These are phyloP conservation scores for Lipomyces anomalus DNA, from an alignment of 805 yeast genomes.

Conservation along the genomic window DNA sequence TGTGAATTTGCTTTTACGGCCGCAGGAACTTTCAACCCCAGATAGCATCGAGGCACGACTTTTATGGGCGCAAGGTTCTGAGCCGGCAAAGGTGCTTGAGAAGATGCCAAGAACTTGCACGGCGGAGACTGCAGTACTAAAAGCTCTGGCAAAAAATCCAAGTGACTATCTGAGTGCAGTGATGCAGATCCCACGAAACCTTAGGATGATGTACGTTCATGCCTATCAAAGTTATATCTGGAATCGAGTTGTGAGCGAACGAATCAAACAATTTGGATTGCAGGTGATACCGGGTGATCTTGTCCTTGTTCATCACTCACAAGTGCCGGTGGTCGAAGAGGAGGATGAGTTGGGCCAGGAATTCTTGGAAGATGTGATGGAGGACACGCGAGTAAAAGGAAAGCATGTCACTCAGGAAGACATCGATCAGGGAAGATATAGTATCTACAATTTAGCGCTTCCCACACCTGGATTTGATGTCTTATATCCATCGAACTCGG, in stretches of 20 bases:
- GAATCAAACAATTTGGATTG: constrained; percentile 67
- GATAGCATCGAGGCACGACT: constrained; percentile 47
- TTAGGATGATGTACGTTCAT: constrained; percentile 92
- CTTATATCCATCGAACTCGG: constrained; percentile 66
- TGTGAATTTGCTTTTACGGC: constrained; percentile 70
- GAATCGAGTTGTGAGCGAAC: constrained; percentile 77
- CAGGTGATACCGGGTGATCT: constrained; percentile 75
- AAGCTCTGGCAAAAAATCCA: constrained; percentile 49
- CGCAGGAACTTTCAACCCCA: constrained; percentile 73
- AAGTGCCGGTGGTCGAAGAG: constrained; percentile 28
- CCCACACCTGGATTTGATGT: constrained; percentile 98
- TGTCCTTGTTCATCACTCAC: constrained; percentile 42
- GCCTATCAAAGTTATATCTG: constrained; percentile 96
- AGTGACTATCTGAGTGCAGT: constrained; percentile 71
- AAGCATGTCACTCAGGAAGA: constrained; percentile 72
- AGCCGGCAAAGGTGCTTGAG: constrained; percentile 56
- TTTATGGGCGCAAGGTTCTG: constrained; percentile 31
- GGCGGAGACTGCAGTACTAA: constrained; percentile 74
- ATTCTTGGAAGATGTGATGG: constrained; percentile 66
- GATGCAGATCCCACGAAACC: constrained; percentile 83
- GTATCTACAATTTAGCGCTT: constrained; percentile 77
- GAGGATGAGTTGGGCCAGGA: constrained; percentile 42
- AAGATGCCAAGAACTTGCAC: constrained; percentile 82
- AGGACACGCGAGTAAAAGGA: constrained; percentile 56
- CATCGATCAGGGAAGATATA: constrained; percentile 47